Percentiles rank a stretch among this genome's conserved stretches.
phyloP scores from a whole-genome alignment of 2,329 filamentous ascomycete species.

The Domatiomyces globalis region DNA sequence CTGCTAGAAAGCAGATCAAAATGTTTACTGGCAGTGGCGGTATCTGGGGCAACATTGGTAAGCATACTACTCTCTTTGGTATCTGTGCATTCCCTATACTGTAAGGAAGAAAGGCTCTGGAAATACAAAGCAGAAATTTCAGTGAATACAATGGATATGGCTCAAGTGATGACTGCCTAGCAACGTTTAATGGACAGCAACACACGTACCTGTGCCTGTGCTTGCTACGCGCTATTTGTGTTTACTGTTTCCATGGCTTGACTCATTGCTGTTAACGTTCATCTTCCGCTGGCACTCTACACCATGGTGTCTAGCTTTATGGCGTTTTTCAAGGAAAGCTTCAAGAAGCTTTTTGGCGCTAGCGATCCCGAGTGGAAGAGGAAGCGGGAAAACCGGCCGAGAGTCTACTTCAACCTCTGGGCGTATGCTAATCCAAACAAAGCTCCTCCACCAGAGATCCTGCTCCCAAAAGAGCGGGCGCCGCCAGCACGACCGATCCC shows the following conservation, averaged over 20 bases:
- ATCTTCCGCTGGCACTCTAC: background rate
- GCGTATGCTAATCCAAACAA: background rate
- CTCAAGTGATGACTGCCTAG: background rate
- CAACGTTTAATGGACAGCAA: background rate
- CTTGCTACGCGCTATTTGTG: background rate
- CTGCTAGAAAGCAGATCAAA: background rate
- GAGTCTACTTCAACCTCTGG: background rate
- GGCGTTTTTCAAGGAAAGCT: background rate
- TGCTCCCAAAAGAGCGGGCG: constrained; percentile 28
- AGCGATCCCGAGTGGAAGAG: background rate
- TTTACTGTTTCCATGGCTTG: background rate
- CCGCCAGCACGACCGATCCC: constrained; percentile 37
- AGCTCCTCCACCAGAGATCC: constrained; percentile 5
- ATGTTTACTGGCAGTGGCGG: constrained; percentile 1
- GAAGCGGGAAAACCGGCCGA: background rate
- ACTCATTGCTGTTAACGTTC: background rate
- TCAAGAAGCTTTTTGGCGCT: background rate
- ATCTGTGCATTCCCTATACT: background rate
- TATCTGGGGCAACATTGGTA: constrained; percentile 1
- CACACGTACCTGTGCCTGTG: background rate
- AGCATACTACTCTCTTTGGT: background rate
- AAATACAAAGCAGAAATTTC: background rate
- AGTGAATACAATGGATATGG: background rate
- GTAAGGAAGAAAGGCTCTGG: background rate
- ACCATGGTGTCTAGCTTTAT: background rate